These are phyloP conservation scores for Xylariaceae sp. DNA, from an alignment of 2,329 filamentous ascomycete species.

Conservation along the genomic window DNA sequence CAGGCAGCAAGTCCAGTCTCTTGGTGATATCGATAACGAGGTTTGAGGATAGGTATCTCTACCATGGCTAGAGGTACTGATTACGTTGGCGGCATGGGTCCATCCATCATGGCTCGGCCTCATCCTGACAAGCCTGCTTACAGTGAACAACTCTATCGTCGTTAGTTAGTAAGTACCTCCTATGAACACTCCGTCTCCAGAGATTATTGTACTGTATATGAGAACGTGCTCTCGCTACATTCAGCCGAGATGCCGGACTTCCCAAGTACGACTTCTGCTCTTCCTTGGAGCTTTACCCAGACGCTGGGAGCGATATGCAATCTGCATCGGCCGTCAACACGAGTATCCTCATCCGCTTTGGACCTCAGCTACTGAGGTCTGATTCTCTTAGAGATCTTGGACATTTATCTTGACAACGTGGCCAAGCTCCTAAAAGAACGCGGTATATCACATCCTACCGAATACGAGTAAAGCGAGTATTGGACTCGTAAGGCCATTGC, in stretches of 20 bases:
- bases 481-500: background rate
- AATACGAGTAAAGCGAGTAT: constrained; percentile 4
- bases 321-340: background rate
- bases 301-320: background rate
- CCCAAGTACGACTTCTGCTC: background rate
- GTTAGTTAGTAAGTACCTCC: background rate
- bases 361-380: background rate
- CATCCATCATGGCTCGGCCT: background rate
- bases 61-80: background rate
- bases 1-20: background rate
- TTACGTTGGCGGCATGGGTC: background rate
- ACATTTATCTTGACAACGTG: background rate
- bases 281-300: background rate
- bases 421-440: background rate
- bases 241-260: background rate
- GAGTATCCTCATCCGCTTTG: background rate
- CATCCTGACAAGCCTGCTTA: background rate
- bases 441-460: background rate
- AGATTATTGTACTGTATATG: background rate
- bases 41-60: background rate
- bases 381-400: background rate
- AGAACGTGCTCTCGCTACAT: background rate
- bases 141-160: background rate
- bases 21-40: too few species aligned
- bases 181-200: background rate